Evolutionary conservation across 176 grass and related monocot species (phyloP), one percentile per base, ranked within the genome.

Genomic region (Phragmites australis): DNA sequence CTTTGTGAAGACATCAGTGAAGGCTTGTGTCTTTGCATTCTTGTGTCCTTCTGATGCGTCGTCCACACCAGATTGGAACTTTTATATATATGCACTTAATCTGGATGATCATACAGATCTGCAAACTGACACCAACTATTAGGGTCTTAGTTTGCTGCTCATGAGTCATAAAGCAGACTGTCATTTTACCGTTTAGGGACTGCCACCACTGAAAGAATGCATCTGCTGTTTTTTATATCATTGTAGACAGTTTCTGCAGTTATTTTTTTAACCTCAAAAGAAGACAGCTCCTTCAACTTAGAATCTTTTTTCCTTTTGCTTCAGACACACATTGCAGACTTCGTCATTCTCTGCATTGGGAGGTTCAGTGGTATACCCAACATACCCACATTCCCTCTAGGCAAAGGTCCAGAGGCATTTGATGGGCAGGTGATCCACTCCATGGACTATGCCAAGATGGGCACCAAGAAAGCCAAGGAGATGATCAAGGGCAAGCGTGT

Each of bases 371-470:
- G 88, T 10, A 41, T 81, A 18, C 92, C 92, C 22, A 81, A 81
- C 70, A 69, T 84, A 68, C 88, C 92, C n/a, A 73, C 79, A 0
- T 94, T 91, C 21, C 79, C 86, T 11, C 5, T 19, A 13, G 67
- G 72, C 40, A 52, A 83, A 70, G 91, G 91, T 19, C 86, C 88
- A 52, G 82, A 91, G 48, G 79, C 50, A 43, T 91, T 91, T 39
- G 74, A 73, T 10, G 91, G 88, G 2, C 29, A 45, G 56, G 85
- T 86, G 18, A 60, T 91, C 4, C 85, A 94, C 65, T 88, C 88
- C 44, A 86, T 88, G 88, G 88, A 94, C 15, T 91, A 90, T n/a
- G 71, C 83, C 27, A 85, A 82, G 52, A 90, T 93, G 87, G 84
- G 82, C 45, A 87, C 77, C 27, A 37, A 61, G 15, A 74, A 85